Conservation (phyloP, 1,139 yeast genomes). For the Scheffersomyces illinoinensis region DNA sequence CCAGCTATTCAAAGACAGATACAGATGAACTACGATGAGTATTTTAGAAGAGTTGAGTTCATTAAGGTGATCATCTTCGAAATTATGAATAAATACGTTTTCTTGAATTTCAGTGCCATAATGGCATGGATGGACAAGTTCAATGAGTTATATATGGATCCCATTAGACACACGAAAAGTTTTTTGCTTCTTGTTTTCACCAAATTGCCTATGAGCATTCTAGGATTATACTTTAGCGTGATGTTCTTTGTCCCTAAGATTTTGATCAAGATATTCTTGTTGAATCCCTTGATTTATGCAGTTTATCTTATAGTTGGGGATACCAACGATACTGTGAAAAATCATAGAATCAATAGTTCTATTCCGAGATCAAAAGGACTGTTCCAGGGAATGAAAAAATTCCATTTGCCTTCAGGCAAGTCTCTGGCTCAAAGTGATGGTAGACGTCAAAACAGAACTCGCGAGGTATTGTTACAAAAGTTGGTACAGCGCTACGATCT, state of each 20-base stretch:
- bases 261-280: constrained; percentile 14
- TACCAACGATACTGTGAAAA: constrained; percentile 2
- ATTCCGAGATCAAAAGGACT: constrained; percentile 4
- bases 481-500: constrained; percentile 1
- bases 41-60: constrained; percentile 7
- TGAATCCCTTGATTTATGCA: constrained; percentile 14
- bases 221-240: constrained; percentile 15
- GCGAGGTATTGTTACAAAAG: not conserved
- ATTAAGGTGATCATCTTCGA: constrained; percentile 17
- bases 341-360: not conserved
- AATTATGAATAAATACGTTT: constrained; percentile 14
- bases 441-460: not conserved
- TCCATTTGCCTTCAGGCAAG: constrained; percentile 7
- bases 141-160: constrained; percentile 6
- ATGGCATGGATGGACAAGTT: constrained; percentile 2
- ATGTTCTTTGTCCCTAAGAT: constrained; percentile 21
- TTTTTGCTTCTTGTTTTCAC: constrained; percentile 11
- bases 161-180: constrained; percentile 8
- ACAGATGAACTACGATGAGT: constrained; percentile 2
- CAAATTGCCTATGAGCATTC: constrained; percentile 17
- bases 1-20: constrained; percentile 6
- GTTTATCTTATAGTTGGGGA: not conserved
- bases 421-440: not conserved
- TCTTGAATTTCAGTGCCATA: constrained; percentile 6
- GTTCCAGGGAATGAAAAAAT: constrained; percentile 10